Evolutionary conservation across 1,284 basidiomycete species (phyloP).

Genomic region (Apiotrichum brassicae): DNA sequence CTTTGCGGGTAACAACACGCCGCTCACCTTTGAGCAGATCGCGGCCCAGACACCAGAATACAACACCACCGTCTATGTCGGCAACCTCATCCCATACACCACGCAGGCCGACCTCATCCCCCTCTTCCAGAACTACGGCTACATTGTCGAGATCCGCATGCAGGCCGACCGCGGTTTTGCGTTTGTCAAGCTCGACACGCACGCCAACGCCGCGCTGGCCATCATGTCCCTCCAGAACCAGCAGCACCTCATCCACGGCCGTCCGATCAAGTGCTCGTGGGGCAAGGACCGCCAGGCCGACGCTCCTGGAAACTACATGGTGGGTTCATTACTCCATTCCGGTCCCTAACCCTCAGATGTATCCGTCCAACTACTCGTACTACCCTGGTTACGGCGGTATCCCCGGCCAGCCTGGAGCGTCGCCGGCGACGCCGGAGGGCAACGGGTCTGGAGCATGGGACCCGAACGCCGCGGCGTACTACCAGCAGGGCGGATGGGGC

Average conservation of each 20-base stretch:
- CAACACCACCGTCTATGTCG: slow-evolving; percentile 96
- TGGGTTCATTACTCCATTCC: neutral
- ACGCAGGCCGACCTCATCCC: slow-evolving; percentile 94
- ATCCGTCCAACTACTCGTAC: slow-evolving; percentile 38
- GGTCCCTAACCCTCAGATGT: slow-evolving; percentile 13
- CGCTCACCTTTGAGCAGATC: slow-evolving; percentile 77
- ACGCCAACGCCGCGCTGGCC: slow-evolving; percentile 94
- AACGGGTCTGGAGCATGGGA: slow-evolving; percentile 31
- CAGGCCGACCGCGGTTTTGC: slow-evolving; percentile 97
- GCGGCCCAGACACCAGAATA: slow-evolving; percentile 81
- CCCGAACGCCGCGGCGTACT: slow-evolving; percentile 29
- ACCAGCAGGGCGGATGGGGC: slow-evolving; percentile 39
- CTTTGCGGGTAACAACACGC: slow-evolving; percentile 60
- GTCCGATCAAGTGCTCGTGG: slow-evolving; percentile 96
- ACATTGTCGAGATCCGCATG: slow-evolving; percentile 96
- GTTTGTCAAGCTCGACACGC: slow-evolving; percentile 95
- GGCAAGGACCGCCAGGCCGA: slow-evolving; percentile 70
- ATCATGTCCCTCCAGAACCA: slow-evolving; percentile 92
- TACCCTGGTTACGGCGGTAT: slow-evolving; percentile 39
- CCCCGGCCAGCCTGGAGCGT: slow-evolving; percentile 37
- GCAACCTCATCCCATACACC: slow-evolving; percentile 92
- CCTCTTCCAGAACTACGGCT: slow-evolving; percentile 87
- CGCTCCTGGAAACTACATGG: slow-evolving; percentile 13
- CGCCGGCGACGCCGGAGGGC: slow-evolving; percentile 8
- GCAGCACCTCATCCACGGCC: slow-evolving; percentile 79